A percentile compares a stretch with the other conserved stretches of the same genome.
These are phyloP conservation scores for Agaricus subrufescens DNA, from an alignment of 768 basidiomycete species.

Conservation along the genomic window DNA sequence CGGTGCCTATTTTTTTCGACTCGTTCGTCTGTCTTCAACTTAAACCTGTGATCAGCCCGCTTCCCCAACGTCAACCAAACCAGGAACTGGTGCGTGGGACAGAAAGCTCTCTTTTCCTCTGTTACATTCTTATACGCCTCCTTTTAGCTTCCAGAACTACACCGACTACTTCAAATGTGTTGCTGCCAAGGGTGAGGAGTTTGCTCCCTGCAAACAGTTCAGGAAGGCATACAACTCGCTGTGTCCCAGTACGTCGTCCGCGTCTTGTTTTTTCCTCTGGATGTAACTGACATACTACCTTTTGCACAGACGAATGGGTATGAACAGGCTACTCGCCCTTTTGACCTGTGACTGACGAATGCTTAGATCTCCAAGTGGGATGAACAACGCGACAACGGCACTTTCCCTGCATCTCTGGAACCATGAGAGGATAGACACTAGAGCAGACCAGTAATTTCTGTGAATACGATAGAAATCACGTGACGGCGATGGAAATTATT, in stretches of 20 bases:
- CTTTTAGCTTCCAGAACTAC: conserved; percentile 84
- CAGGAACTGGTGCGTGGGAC: conserved; percentile 74
- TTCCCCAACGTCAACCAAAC: conserved; percentile 95
- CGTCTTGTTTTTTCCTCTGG: not conserved
- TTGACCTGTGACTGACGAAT: conserved; percentile 10
- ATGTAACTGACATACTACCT: not conserved
- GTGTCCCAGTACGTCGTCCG: conserved; percentile 86
- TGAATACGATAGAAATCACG: conserved; percentile 6
- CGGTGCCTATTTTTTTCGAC: conserved; percentile 32
- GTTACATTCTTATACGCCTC: conserved; percentile 1
- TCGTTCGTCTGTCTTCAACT: no score
- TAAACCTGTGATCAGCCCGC: conserved; percentile 49
- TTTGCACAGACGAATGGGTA: conserved; percentile 84
- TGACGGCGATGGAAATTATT: conserved; percentile 11
- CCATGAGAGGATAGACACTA: conserved; percentile 23
- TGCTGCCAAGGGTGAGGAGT: conserved; percentile 96
- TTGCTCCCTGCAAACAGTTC: conserved; percentile 98
- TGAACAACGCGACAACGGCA: conserved; percentile 89
- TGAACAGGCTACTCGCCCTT: conserved; percentile 11
- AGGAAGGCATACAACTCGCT: conserved; percentile 92
- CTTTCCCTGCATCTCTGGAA: conserved; percentile 90
- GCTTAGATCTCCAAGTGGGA: conserved; percentile 82
- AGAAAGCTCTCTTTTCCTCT: not conserved
- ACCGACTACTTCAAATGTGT: conserved; percentile 99
- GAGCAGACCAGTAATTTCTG: not conserved